phyloP scores from a whole-genome alignment of 2,329 filamentous ascomycete genomes.

The Coniochaeta pulveracea region DNA sequence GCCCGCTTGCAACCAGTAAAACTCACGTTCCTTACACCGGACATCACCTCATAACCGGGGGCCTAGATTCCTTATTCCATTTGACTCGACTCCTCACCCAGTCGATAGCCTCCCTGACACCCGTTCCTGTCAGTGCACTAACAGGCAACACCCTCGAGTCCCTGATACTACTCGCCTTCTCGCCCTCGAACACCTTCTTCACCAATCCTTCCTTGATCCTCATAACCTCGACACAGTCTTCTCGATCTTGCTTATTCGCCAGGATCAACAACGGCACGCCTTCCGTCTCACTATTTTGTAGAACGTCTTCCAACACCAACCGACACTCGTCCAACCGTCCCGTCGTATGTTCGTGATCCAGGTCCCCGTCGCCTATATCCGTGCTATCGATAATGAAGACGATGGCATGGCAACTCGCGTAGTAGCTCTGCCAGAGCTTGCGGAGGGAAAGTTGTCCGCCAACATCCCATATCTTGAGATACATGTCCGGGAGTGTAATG shows the following conservation, averaged over 20 bases:
- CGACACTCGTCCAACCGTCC: conserved; percentile 78
- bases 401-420: conserved; percentile 86
- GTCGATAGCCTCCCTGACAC: conserved; percentile 91
- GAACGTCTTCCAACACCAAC: conserved; percentile 77
- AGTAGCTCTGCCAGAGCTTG: conserved; percentile 93
- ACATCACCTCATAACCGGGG: conserved; percentile 78
- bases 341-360: conserved; percentile 33
- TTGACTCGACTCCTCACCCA: conserved; percentile 87
- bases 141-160: conserved; percentile 88
- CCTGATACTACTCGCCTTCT: conserved; percentile 73
- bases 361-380: conserved; percentile 75
- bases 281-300: conserved; percentile 77
- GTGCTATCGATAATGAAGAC: conserved; percentile 96
- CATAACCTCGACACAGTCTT: conserved; percentile 96
- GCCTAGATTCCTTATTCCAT: conserved; percentile 91
- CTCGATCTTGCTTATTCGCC: conserved; percentile 95
- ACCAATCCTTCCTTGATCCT: conserved; percentile 95
- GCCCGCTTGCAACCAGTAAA: conserved; percentile 1
- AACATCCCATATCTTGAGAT: conserved; percentile 97
- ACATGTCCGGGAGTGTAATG: conserved; percentile 84
- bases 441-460: conserved; percentile 85
- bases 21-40: background rate
- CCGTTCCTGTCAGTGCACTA: conserved; percentile 77
- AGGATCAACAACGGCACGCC: conserved; percentile 86
- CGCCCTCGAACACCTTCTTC: conserved; percentile 89